Evolutionary conservation across 352 stramenopile species (phyloP).

Genomic region (Globisporangium radiosum): DNA sequence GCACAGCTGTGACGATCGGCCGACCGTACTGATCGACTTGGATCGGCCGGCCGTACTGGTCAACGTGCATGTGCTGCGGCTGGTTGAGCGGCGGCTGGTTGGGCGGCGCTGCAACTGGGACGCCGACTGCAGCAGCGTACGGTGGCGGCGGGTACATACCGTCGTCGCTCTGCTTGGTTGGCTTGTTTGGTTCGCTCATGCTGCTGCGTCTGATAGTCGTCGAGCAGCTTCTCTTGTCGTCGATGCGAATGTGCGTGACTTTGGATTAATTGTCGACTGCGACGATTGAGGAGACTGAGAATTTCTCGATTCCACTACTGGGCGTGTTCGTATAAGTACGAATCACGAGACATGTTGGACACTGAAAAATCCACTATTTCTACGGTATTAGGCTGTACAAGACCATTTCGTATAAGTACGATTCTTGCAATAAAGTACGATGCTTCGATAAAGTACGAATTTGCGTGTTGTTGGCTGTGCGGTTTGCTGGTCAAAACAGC

Average conservation of each 20-base stretch:
- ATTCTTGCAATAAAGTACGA: too few relatives aligned
- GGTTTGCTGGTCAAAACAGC: too few relatives aligned
- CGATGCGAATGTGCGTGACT: not conserved
- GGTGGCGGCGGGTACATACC: not conserved
- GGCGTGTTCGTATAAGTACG: too few relatives aligned
- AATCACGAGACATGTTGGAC: too few relatives aligned
- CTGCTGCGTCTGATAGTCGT: not conserved
- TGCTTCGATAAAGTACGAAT: too few relatives aligned
- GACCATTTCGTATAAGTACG: too few relatives aligned
- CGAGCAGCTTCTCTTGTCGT: not conserved
- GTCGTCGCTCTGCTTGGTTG: not conserved
- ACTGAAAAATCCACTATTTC: too few relatives aligned
- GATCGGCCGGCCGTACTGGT: slow-evolving; percentile 11
- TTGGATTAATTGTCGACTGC: too few relatives aligned
- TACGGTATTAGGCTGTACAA: too few relatives aligned
- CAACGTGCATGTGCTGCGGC: slow-evolving; percentile 5
- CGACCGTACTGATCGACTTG: slow-evolving; percentile 1
- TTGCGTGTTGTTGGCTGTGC: too few relatives aligned
- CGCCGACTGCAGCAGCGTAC: slow-evolving; percentile 2
- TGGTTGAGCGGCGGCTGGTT: not conserved
- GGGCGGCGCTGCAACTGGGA: slow-evolving; percentile 1
- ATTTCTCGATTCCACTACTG: too few relatives aligned
- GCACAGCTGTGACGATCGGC: slow-evolving; percentile 13
- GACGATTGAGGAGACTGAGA: too few relatives aligned
- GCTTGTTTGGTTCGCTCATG: not conserved